Percentiles rank a stretch among this genome's conserved stretches.
Conservation (phyloP, 495 filamentous ascomycete species). For the Xylaria telfairii region DNA sequence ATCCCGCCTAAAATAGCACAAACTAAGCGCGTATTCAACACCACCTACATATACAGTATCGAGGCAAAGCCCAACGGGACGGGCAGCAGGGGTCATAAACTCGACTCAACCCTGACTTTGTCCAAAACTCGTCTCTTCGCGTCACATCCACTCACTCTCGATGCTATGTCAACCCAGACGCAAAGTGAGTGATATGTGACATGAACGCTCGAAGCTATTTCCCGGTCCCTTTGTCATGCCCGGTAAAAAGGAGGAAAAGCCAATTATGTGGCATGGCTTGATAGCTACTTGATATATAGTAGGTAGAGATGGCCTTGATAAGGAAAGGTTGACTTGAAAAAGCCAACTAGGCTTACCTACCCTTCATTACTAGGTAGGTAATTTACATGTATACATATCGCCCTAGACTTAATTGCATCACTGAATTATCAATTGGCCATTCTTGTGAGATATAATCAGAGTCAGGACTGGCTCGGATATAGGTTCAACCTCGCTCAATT, state of each 20-base stretch:
- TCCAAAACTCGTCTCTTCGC: neutral
- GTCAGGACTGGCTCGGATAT: neutral
- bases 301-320: neutral
- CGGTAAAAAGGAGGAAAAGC: neutral
- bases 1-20: no score
- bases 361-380: neutral
- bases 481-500: neutral
- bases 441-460: neutral
- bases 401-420: neutral
- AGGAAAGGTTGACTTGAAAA: neutral
- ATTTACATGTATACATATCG: neutral
- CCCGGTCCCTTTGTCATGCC: neutral
- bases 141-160: neutral
- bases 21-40: no score
- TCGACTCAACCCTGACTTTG: neutral
- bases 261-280: neutral
- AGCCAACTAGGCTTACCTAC: neutral
- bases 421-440: neutral
- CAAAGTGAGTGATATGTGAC: constrained; percentile 2
- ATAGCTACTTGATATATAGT: neutral
- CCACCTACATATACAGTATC: no score
- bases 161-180: neutral
- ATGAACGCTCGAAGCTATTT: neutral
- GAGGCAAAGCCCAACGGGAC: no score
- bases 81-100: neutral